Percentiles rank a stretch among this genome's conserved stretches.
phyloP scores from a whole-genome alignment of 2,329 filamentous ascomycete genomes.

The Polytolypa hystricis region DNA sequence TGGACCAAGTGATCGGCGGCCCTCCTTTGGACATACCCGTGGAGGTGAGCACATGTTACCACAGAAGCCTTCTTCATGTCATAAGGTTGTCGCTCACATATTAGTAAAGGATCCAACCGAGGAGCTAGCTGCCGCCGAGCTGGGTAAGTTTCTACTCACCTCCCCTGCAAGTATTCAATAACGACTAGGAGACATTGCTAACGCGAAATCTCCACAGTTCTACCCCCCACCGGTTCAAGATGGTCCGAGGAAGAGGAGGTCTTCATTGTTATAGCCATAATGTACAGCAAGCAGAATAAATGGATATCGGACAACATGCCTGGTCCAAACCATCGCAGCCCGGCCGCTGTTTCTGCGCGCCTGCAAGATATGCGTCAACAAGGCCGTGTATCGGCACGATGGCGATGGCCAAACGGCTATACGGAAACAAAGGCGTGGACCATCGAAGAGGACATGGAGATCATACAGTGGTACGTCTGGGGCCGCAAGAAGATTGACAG shows the following conservation, averaged over 20 bases:
- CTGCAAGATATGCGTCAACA: conserved; percentile 9
- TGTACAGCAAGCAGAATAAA: conserved; percentile 6
- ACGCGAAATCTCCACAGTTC: too few relatives aligned
- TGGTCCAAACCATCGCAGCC: conserved; percentile 2
- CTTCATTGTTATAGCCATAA: conserved; percentile 11
- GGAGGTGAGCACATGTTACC: too few relatives aligned
- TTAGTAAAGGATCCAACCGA: too few relatives aligned
- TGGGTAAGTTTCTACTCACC: too few relatives aligned
- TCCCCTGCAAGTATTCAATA: too few relatives aligned
- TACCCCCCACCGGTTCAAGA: conserved; percentile 3
- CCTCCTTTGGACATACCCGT: too few relatives aligned
- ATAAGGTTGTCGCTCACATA: too few relatives aligned
- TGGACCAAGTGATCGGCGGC: too few relatives aligned
- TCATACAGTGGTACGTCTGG: conserved; percentile 12
- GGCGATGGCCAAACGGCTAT: conserved; percentile 8
- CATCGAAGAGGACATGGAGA: conserved; percentile 12
- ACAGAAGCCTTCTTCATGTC: too few relatives aligned
- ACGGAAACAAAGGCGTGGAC: conserved; percentile 8
- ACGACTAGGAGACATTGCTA: too few relatives aligned
- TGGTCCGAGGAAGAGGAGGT: conserved; percentile 11
- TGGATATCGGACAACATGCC: conserved; percentile 12
- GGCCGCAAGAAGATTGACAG: conserved; percentile 9
- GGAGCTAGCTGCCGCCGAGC: too few relatives aligned
- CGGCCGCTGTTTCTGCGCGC: conserved; percentile 8
- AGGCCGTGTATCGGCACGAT: conserved; percentile 7